Base-by-base conservation (phyloP, 2,329 filamentous ascomycete genomes). In the Aspergillus cejpii region DNA sequence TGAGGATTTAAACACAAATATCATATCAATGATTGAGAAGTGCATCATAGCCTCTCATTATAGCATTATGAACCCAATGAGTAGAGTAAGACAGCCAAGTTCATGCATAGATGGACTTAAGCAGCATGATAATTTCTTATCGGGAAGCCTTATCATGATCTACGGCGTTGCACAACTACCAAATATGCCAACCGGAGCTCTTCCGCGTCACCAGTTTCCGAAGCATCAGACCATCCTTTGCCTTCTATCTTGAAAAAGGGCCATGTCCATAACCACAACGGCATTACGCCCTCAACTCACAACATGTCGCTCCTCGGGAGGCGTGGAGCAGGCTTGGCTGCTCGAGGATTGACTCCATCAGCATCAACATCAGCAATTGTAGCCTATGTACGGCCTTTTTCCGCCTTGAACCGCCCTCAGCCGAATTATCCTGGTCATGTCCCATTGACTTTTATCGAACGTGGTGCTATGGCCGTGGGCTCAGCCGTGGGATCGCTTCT, bases 351-450 rank as follows among this genome's bases (percentile, higher is more conserved):
- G 12, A 34, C 45, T 19, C 19, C 31, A 10, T 27, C 46, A 14
- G 37, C 39, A 7, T 23, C 51, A 41, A 37, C 39, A 7, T 23
- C 51, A 41, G 31, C 46, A 15, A 41, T 40, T 28, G 31, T 45
- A 12, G 43, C n/a, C 17, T 40, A 41, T 36, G 37, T 58, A 31
- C 73, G 78, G 50, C 62, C 66, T 26, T 94, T 96, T 74, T 94
- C 90, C 34, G 80, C 88, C 51, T 79, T 94, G 57, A 85, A 85
- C 66, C 85, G 92, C 5, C 91, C 91, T 40, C 78, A 79, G 20
- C 87, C 89, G 45, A 92, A 87, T 59, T 97, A 97, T 71, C 82
- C 86, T 1, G 88, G 89, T 67, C 92, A 98, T 78, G 81, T 97
- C 24, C 92, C 91, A 27, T 78, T 98, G 44, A 95, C 85, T 6